A percentile compares a stretch with the other conserved stretches of the same genome.
Evolutionary conservation across 2,329 filamentous ascomycete species (phyloP).

Genomic region (Phoma sp.): DNA sequence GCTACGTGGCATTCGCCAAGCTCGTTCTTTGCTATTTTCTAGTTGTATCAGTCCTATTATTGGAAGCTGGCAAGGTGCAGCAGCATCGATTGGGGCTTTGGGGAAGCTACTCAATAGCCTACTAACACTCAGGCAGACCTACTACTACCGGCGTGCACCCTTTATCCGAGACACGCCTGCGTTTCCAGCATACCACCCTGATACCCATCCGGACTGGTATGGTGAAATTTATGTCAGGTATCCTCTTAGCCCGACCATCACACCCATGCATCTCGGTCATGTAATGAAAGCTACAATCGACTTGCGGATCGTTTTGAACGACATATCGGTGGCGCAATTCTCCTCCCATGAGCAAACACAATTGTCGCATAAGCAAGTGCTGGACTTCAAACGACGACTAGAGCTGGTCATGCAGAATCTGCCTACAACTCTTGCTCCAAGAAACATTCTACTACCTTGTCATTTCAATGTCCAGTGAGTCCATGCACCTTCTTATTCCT

Average conservation of each 20-base stretch:
- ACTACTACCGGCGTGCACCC: conserved; percentile 12
- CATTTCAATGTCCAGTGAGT: conserved; percentile 11
- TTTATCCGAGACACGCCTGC: conserved; percentile 14
- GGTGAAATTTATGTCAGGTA: conserved; percentile 19
- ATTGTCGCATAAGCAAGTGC: neutral
- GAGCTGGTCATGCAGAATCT: neutral
- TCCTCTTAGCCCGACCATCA: conserved; percentile 1
- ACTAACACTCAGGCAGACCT: conserved; percentile 3
- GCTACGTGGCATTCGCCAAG: no score
- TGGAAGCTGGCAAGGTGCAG: no score
- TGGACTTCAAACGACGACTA: conserved; percentile 1
- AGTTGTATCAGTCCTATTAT: no score
- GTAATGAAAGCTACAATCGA: conserved; percentile 16
- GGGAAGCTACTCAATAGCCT: neutral
- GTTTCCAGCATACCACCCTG: conserved; percentile 15
- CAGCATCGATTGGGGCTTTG: no score
- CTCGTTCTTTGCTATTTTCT: no score
- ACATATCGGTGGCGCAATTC: conserved; percentile 2
- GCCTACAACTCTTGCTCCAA: neutral
- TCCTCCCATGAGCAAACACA: neutral
- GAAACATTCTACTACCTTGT: conserved; percentile 4
- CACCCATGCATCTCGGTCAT: conserved; percentile 10
- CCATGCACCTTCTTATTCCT: neutral
- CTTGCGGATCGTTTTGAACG: conserved; percentile 6
- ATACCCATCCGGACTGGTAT: conserved; percentile 24